phyloP scores from a whole-genome alignment of 306 rosid genomes.

The Quercus berberidifolia region DNA sequence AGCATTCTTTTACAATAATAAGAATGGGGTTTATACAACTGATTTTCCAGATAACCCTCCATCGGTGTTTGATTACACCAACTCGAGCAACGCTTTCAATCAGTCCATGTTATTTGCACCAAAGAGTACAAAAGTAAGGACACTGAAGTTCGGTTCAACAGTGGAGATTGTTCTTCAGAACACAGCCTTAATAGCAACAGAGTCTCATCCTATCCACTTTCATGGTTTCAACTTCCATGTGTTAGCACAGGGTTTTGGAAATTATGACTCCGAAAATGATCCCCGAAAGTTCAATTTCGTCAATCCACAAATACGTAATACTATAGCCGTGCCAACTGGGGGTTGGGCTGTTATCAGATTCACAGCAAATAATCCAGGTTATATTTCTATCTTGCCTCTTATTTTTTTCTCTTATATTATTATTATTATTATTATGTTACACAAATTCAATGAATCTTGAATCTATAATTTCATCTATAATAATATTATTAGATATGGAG shows the following conservation, averaged over 20 bases:
- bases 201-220: slow-evolving; percentile 62
- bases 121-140: slow-evolving; percentile 55
- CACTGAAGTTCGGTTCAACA: slow-evolving; percentile 48
- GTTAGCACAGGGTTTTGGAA: slow-evolving; percentile 66
- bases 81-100: neutral
- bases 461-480: no score
- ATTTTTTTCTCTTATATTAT: no score
- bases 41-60: slow-evolving; percentile 54
- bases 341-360: slow-evolving; percentile 62
- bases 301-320: slow-evolving; percentile 61
- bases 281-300: slow-evolving; percentile 36
- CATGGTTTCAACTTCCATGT: slow-evolving; percentile 69
- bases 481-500: no score
- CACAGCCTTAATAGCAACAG: slow-evolving; percentile 24
- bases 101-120: slow-evolving; percentile 22
- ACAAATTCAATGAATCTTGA: no score
- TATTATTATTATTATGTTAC: no score
- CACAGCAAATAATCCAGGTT: slow-evolving; percentile 46
- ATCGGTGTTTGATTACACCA: slow-evolving; percentile 33
- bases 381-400: no score
- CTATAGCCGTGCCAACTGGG: slow-evolving; percentile 57
- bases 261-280: slow-evolving; percentile 34
- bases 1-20: slow-evolving; percentile 23
- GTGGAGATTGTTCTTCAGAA: slow-evolving; percentile 62
- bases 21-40: slow-evolving; percentile 36